These are phyloP conservation scores for Populus trichocarpa DNA, from an alignment of 441 rosid species.

Conservation along the genomic window DNA sequence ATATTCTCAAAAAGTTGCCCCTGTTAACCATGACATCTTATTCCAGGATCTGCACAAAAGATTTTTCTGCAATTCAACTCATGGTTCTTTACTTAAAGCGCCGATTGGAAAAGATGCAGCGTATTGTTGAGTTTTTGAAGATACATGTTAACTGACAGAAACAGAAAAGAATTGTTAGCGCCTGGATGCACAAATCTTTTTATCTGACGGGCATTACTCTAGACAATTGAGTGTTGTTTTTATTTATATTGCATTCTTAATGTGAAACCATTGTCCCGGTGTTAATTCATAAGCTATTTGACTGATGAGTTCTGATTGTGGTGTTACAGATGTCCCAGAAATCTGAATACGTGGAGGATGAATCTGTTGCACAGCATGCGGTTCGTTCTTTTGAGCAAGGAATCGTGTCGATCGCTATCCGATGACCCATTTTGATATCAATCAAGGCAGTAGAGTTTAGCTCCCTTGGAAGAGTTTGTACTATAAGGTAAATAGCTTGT, in stretches of 20 bases:
- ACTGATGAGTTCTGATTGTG: neutral
- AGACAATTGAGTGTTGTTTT: neutral
- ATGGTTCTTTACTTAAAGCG: neutral
- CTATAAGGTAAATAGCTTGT: neutral
- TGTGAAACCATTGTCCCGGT: neutral
- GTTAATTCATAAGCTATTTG: neutral
- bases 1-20: too few relatives aligned
- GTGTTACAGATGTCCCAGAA: slow-evolving; percentile 21
- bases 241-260: neutral
- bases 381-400: neutral
- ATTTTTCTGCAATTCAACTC: neutral
- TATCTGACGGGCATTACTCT: neutral
- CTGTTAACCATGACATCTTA: neutral
- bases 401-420: neutral
- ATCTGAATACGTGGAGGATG: neutral
- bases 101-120: neutral
- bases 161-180: neutral
- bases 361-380: neutral
- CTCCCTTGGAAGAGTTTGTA: neutral
- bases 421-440: neutral
- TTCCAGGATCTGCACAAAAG: neutral
- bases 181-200: neutral
- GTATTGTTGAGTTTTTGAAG: neutral
- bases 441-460: neutral
- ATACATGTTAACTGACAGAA: neutral